Base-by-base conservation (phyloP, 2,329 filamentous ascomycete genomes). In the Hymenoscyphus repandus region DNA sequence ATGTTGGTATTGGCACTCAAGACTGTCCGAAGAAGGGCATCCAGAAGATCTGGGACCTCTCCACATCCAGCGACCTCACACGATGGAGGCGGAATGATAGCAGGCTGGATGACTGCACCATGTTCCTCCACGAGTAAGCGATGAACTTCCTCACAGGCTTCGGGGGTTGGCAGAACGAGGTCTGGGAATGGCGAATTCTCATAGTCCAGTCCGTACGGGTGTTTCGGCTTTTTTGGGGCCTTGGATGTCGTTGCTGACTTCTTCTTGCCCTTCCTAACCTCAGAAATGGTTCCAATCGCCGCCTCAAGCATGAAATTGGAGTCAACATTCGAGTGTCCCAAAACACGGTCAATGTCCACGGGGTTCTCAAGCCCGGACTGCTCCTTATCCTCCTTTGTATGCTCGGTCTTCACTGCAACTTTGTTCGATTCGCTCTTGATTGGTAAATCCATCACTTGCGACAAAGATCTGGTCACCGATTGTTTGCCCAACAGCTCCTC, bases 71-170 rank as follows among this genome's bases (percentile, higher is more conserved):
- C 82, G 3, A 88, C 75, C 6, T 81, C 80, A 5, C 87, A 72
- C 5, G 86, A 88, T 0, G 88, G 86, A 4, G 78, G 72, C 1
- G 86, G 85, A 7, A 91, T 80, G 1, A 74, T 77, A n/a, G 79
- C 72, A 0, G 89, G 89, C 1, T 78, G 74, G 42, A 72, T 72
- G 12, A 85, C 76, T 48, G 80, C 74, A 1, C 86, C 86, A 61
- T 95, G 88, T 0, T 81, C 66, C 11, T 74, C 72, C 1, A 81
- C 77, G 0, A 95, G 76, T 2, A 92, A 71, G 1, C 73, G 70
- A 49, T 82, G 79, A 4, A 92, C 85, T 60, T 85, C 76, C 55
- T 84, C 75, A 63, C 88, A 91, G 59, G 88, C 81, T 45, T 82
- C 78, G 0, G 74, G 61, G 0, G 84, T 90, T 0, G 89, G 89